Evolutionary conservation across 352 stramenopile species (phyloP).

Genomic region (Phytophthora brassicae): DNA sequence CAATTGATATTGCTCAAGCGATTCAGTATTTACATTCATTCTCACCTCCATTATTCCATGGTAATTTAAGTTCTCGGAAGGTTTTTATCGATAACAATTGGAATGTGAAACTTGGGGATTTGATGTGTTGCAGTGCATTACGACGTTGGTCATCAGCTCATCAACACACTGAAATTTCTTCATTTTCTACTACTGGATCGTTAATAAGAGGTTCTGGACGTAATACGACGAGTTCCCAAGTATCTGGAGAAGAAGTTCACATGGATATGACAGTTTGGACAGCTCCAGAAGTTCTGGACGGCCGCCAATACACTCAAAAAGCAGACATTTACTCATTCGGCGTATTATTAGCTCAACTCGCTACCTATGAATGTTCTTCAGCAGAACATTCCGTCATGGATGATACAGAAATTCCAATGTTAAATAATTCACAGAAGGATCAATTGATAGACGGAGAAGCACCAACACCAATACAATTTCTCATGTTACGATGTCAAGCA

Average conservation of each 20-base stretch:
- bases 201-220: conserved; percentile 7
- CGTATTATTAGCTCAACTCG: conserved; percentile 39
- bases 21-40: conserved; percentile 56
- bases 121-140: conserved; percentile 46
- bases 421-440: conserved; percentile 30
- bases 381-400: conserved; percentile 39
- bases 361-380: conserved; percentile 41
- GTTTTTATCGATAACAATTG: conserved; percentile 43
- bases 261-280: conserved; percentile 59
- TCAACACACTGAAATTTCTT: conserved; percentile 12
- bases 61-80: conserved; percentile 48
- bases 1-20: conserved; percentile 38
- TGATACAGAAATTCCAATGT: conserved; percentile 43
- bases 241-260: conserved; percentile 29
- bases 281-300: conserved; percentile 43
- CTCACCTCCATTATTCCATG: conserved; percentile 38
- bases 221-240: conserved; percentile 18
- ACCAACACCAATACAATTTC: conserved; percentile 34
- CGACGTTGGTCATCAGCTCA: conserved; percentile 38
- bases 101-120: conserved; percentile 45
- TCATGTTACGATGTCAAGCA: conserved; percentile 44
- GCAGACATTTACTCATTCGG: conserved; percentile 52
- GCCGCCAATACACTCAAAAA: conserved; percentile 48
- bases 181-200: background rate
- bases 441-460: conserved; percentile 21